Conservation (phyloP, 176 grass and related monocot species). For the Typha latifolia region DNA sequence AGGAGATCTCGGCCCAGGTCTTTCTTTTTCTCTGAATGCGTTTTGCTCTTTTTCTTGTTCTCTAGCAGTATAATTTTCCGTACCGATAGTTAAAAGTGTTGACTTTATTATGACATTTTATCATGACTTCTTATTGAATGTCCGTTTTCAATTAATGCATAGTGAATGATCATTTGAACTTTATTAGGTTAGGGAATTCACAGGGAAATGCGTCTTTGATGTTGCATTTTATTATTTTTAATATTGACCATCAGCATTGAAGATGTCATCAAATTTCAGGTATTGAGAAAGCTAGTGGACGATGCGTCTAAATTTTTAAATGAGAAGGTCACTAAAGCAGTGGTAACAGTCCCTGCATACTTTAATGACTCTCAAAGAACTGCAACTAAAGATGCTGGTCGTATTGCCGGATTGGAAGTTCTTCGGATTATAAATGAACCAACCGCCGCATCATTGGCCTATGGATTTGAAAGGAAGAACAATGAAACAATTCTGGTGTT, state of each 20-base stretch:
- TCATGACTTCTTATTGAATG: no score
- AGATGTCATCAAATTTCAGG: constrained; percentile 28
- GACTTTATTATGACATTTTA: no score
- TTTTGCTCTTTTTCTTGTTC: not conserved
- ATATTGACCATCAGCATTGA: constrained; percentile 2
- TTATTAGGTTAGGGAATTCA: no score
- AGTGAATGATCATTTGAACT: no score
- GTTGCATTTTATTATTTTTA: no score
- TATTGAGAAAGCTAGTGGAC: constrained; percentile 88
- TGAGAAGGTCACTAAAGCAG: constrained; percentile 97
- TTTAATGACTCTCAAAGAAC: constrained; percentile 99
- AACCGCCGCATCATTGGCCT: constrained; percentile 92
- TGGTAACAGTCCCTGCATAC: constrained; percentile 95
- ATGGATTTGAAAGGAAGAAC: constrained; percentile 99
- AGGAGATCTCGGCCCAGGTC: constrained; percentile 98
- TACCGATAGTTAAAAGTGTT: no score
- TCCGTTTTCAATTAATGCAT: no score
- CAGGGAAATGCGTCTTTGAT: not conserved
- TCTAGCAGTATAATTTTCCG: no score
- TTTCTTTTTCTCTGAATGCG: not conserved
- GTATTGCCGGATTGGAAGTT: constrained; percentile 94
- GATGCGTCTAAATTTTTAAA: constrained; percentile 98
- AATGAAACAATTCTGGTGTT: constrained; percentile 98
- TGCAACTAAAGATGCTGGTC: constrained; percentile 96
- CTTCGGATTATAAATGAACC: constrained; percentile 99